Conservation (phyloP, 2,329 filamentous ascomycete genomes). For the Trichoderma hamatum region DNA sequence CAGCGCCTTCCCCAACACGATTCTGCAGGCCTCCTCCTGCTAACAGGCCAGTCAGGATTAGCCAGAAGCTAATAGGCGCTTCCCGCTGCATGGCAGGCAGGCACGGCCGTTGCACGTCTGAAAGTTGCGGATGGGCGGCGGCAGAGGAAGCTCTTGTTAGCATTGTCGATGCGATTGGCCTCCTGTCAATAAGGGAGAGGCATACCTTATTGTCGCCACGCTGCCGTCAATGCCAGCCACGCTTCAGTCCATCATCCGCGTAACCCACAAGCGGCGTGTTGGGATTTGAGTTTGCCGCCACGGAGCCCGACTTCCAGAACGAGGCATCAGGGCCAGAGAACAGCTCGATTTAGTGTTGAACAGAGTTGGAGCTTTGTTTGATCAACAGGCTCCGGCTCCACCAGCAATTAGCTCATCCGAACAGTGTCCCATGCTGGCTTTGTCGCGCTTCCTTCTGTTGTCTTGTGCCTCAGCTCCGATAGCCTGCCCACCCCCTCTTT, state of each 20-base stretch:
- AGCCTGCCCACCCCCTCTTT: conserved; percentile 19
- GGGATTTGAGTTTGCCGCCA: conserved; percentile 18
- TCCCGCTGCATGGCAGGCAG: not conserved
- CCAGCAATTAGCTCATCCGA: conserved; percentile 11
- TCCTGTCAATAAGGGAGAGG: not conserved
- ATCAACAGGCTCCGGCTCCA: conserved; percentile 11
- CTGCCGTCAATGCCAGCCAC: conserved; percentile 8
- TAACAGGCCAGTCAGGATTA: conserved; percentile 1
- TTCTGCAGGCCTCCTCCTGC: not conserved
- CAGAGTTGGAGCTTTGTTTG: conserved; percentile 7
- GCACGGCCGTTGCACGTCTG: not conserved
- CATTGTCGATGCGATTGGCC: not conserved
- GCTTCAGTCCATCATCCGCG: not conserved
- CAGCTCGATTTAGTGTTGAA: not conserved
- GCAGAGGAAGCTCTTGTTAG: not conserved
- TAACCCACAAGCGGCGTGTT: not conserved
- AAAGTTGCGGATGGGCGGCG: not conserved
- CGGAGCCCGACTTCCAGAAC: conserved; percentile 4
- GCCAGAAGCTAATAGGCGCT: conserved; percentile 3
- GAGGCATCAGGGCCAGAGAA: not conserved
- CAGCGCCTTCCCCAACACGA: conserved; percentile 2
- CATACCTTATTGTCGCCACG: conserved; percentile 5
- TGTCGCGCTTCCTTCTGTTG: not conserved
- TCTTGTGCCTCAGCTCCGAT: conserved; percentile 24
- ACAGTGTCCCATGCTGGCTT: not conserved